Base-by-base conservation (phyloP, 78 protist species). In the Dictyostelium purpureum region DNA sequence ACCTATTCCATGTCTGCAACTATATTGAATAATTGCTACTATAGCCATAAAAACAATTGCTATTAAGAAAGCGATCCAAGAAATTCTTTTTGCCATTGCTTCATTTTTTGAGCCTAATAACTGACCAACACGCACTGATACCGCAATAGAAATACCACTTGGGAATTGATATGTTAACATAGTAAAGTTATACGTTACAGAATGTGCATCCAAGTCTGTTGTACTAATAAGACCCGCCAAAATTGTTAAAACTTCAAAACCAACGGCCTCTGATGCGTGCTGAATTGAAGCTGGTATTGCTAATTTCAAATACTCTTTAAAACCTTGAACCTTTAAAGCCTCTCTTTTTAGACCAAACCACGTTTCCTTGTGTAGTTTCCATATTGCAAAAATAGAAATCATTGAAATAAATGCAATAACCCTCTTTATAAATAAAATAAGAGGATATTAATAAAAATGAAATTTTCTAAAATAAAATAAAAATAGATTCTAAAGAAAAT, bases 191-290 rank as follows among this genome's bases (percentile, higher is more conserved):
- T 85, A 85, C 2, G 56, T 35, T 14, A 85, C 82, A 10, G 77
- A 61, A 43, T 85, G 92, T 12, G 92, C 92, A 61, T 85, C 92
- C 45, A 85, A 42, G 21, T 37, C 28, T 3, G 45, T 70, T 0
- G 21, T 24, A 0, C 10, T 66, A 2, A 85, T 59, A 2, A 85
- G 7, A 35, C 92, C 92, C 0, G 92, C 92, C 12, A 85, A 59
- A 45, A 85, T 85, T 2, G 92, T 85, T 54, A 85, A 61, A 26
- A 85, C 57, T 43, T 85, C 92, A 35, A 85, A 85, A 19, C 92
- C 65, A 79, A 79, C 54, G 19, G 81, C 82, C 21, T 85, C 92
- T 24, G 82, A 73, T 6, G 67, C 80, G 73, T 85, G 92, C 35
- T 70, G 82, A 35, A 85, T 42, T 5, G 82, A 52, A 59, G 92